A percentile compares a stretch with the other conserved stretches of the same genome.
Conservation (phyloP, 108 stramenopile species). For the Aureococcus anophagefferens region DNA sequence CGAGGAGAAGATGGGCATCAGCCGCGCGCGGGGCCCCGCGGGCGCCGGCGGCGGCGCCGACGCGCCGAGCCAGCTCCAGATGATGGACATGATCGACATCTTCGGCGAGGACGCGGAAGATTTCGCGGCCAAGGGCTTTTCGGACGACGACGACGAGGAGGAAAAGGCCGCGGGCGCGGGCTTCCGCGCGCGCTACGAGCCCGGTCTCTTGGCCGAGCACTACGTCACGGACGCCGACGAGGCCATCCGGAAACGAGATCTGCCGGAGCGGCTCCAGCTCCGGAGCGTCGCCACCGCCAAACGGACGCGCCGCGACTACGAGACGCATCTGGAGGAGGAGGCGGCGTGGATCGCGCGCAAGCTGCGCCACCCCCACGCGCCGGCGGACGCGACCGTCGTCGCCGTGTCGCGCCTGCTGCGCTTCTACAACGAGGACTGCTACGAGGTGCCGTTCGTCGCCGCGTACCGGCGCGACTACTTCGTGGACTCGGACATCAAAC, state of each 20-base stretch:
- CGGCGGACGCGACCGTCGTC: background rate
- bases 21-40: background rate
- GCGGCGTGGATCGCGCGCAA: slow-evolving; percentile 21
- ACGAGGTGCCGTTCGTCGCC: slow-evolving; percentile 26
- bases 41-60: background rate
- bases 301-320: background rate
- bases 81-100: slow-evolving; percentile 17
- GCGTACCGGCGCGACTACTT: slow-evolving; percentile 18
- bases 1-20: background rate
- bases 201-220: slow-evolving; percentile 17
- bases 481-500: slow-evolving; percentile 1
- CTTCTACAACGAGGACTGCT: slow-evolving; percentile 15
- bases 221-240: slow-evolving; percentile 17
- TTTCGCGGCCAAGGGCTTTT: too few relatives aligned
- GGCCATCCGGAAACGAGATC: slow-evolving; percentile 11
- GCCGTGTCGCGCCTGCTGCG: background rate
- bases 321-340: slow-evolving; percentile 19
- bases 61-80: slow-evolving; percentile 10
- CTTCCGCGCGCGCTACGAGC: slow-evolving; percentile 4
- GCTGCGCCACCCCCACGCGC: slow-evolving; percentile 15
- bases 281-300: background rate
- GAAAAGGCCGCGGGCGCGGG: background rate
- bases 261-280: slow-evolving; percentile 27
- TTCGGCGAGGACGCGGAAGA: slow-evolving; percentile 14
- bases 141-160: slow-evolving; percentile 1